phyloP scores from a whole-genome alignment of 2,329 filamentous ascomycete genomes.

The Hypoxylon rubiginosum region DNA sequence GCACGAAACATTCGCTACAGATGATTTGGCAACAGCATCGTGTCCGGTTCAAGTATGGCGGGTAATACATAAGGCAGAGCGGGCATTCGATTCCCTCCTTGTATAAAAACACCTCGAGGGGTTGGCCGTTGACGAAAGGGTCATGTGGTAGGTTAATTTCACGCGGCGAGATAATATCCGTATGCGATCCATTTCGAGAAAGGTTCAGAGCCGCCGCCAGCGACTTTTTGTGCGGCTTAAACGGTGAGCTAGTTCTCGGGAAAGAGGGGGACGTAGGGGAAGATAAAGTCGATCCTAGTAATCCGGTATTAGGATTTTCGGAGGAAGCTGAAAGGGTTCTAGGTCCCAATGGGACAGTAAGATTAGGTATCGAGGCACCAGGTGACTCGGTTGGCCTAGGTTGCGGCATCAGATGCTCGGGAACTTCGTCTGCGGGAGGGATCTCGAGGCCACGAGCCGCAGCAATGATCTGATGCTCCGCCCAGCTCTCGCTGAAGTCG shows the following conservation, averaged over 20 bases:
- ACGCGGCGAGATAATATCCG: conserved; percentile 79
- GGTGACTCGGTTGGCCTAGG: conserved; percentile 62
- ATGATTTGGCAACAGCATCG: conserved; percentile 96
- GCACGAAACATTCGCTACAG: conserved; percentile 98
- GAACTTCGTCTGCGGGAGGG: conserved; percentile 84
- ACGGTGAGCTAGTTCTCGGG: conserved; percentile 68
- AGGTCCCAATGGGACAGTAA: conserved; percentile 84
- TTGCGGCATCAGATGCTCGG: conserved; percentile 71
- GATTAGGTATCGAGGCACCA: conserved; percentile 68
- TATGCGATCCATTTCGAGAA: conserved; percentile 79
- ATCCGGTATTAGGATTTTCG: conserved; percentile 71
- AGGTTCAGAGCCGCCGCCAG: conserved; percentile 83
- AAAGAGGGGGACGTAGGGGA: conserved; percentile 66
- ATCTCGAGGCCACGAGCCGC: conserved; percentile 87
- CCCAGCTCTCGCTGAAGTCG: conserved; percentile 90
- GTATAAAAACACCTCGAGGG: conserved; percentile 92
- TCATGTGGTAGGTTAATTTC: conserved; percentile 86
- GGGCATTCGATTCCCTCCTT: conserved; percentile 92
- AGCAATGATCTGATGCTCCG: conserved; percentile 94
- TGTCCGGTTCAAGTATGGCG: conserved; percentile 92
- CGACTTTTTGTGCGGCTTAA: conserved; percentile 90
- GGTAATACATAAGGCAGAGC: conserved; percentile 97
- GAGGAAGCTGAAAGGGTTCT: conserved; percentile 85
- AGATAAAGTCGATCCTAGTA: conserved; percentile 71
- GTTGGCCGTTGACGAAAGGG: conserved; percentile 93